Conservation (phyloP, 1,284 basidiomycete genomes). For the Rhodotorula glutinis region DNA sequence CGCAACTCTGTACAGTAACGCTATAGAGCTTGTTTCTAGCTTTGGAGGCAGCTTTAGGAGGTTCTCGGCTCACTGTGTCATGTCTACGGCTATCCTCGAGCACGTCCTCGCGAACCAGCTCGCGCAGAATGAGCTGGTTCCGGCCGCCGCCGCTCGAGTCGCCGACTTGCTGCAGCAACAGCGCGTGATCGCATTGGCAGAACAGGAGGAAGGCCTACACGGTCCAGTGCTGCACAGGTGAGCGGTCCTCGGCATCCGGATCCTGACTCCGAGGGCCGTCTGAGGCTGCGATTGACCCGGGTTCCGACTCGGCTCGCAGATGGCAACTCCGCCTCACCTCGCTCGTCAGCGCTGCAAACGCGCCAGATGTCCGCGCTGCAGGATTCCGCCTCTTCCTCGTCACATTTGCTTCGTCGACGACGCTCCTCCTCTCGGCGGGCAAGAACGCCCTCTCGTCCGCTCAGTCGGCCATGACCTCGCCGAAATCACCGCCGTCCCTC, state of each 20-base stretch:
- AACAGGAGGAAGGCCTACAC: constrained; percentile 22
- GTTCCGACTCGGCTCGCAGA: not conserved
- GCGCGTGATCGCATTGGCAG: constrained; percentile 8
- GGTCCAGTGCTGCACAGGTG: constrained; percentile 32
- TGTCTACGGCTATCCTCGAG: constrained; percentile 12
- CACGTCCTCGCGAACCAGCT: constrained; percentile 29
- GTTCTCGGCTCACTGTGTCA: not conserved
- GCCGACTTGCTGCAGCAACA: not conserved
- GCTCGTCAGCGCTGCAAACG: constrained; percentile 16
- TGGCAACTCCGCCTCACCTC: constrained; percentile 35
- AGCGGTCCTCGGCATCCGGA: not conserved
- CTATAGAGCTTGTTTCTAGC: no score
- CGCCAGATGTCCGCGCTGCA: constrained; percentile 20
- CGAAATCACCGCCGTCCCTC: constrained; percentile 21
- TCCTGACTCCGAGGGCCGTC: not conserved
- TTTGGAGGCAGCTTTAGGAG: no score
- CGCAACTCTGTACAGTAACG: no score
- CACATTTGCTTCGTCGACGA: constrained; percentile 24
- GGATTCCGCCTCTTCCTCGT: constrained; percentile 29
- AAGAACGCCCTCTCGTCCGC: constrained; percentile 20
- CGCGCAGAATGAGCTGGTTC: constrained; percentile 17
- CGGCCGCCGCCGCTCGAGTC: not conserved
- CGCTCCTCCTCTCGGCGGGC: constrained; percentile 21
- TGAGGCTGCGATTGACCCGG: not conserved
- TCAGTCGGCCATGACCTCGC: constrained; percentile 16